Evolutionary conservation across 208 protist species (phyloP).

Genomic region (Tritrichomonas musculus): DNA sequence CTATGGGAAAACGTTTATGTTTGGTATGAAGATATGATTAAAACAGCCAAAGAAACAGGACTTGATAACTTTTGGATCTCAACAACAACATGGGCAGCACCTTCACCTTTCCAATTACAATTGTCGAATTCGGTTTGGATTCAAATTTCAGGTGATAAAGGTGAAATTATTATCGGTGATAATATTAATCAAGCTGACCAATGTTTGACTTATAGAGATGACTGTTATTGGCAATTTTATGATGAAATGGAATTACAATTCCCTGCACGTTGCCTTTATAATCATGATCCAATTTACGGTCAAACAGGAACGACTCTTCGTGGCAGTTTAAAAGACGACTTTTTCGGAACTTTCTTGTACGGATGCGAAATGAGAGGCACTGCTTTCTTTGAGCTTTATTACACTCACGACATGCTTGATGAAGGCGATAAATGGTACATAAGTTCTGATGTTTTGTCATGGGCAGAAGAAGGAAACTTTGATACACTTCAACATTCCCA

Average conservation of each 20-base stretch:
- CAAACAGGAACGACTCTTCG: neutral
- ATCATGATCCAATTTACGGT: too few relatives aligned
- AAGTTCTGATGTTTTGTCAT: neutral
- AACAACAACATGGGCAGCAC: neutral
- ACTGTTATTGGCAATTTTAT: neutral
- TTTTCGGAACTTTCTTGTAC: neutral
- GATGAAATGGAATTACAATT: neutral
- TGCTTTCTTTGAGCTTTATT: neutral
- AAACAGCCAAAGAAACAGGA: neutral
- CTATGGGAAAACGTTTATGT: neutral
- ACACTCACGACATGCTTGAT: neutral
- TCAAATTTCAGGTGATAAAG: neutral
- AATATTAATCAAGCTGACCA: neutral
- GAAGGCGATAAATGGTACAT: too few relatives aligned
- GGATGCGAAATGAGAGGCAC: neutral
- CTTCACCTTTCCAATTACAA: slow-evolving; percentile 5
- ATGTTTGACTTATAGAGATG: neutral
- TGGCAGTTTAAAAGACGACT: neutral
- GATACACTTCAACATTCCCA: neutral
- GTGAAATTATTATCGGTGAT: neutral
- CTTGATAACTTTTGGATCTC: slow-evolving; percentile 12
- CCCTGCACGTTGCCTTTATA: neutral
- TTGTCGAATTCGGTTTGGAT: slow-evolving; percentile 12
- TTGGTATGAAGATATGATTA: neutral
- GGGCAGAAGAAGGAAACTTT: neutral